Evolutionary conservation across 768 basidiomycete species (phyloP).

Genomic region (Coprinopsis cinerea): DNA sequence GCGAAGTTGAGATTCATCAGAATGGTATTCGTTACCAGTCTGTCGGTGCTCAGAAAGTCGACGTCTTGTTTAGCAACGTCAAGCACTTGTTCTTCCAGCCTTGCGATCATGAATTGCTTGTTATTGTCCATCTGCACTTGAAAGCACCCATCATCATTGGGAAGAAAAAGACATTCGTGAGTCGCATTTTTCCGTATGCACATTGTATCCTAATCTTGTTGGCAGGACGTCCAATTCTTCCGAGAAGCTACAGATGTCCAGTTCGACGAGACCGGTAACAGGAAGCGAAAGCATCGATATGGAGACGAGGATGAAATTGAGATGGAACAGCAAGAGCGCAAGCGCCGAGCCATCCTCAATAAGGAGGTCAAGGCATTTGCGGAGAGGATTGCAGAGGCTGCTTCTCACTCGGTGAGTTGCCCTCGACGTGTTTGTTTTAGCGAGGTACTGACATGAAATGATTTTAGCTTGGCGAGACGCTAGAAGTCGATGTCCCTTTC

Average conservation of each 20-base stretch:
- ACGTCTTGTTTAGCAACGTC: constrained; percentile 93
- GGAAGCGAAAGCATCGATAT: constrained; percentile 94
- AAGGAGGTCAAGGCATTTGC: constrained; percentile 93
- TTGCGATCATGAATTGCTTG: constrained; percentile 91
- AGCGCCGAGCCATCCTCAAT: constrained; percentile 82
- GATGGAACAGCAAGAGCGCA: constrained; percentile 95
- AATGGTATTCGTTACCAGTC: constrained; percentile 94
- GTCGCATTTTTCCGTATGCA: constrained; percentile 20
- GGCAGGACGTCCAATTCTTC: constrained; percentile 94
- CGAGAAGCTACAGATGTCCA: constrained; percentile 96
- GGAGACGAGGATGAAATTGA: constrained; percentile 99
- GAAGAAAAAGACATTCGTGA: constrained; percentile 93
- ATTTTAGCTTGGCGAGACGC: constrained; percentile 65
- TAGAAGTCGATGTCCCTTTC: constrained; percentile 97
- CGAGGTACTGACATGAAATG: constrained; percentile 5
- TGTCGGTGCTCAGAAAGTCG: constrained; percentile 85
- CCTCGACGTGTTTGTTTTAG: background rate
- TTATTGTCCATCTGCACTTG: constrained; percentile 90
- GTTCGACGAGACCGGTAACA: constrained; percentile 98
- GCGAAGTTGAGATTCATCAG: constrained; percentile 98
- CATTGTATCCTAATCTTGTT: constrained; percentile 4
- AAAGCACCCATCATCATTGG: constrained; percentile 97
- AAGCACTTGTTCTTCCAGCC: constrained; percentile 99
- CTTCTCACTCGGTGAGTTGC: constrained; percentile 69
- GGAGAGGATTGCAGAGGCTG: constrained; percentile 85